These are phyloP conservation scores for Rhytidhysteron rufulum DNA, from an alignment of 2,329 filamentous ascomycete species.

Conservation along the genomic window DNA sequence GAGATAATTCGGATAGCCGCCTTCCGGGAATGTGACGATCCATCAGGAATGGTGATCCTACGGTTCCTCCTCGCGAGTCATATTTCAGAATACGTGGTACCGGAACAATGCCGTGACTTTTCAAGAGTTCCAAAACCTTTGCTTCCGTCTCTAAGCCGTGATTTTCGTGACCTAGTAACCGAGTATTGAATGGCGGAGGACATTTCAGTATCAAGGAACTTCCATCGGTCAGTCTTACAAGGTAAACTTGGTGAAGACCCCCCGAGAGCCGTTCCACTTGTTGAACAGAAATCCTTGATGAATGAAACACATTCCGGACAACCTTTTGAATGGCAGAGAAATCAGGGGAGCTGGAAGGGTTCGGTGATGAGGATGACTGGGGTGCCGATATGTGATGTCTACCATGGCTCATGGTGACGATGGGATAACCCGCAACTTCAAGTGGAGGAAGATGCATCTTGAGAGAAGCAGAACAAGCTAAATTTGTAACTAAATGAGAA, in stretches of 20 bases:
- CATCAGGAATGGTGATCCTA: constrained; percentile 32
- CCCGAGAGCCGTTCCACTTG: constrained; percentile 32
- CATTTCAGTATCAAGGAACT: constrained; percentile 40
- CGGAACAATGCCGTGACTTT: constrained; percentile 31
- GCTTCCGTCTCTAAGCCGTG: constrained; percentile 38
- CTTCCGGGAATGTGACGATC: constrained; percentile 31
- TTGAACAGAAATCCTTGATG: constrained; percentile 27
- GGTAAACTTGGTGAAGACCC: constrained; percentile 39
- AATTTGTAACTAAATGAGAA: too few species aligned
- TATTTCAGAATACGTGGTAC: constrained; percentile 39
- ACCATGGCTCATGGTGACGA: constrained; percentile 33
- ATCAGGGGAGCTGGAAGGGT: constrained; percentile 20
- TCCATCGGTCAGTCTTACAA: constrained; percentile 37
- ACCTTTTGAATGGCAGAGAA: constrained; percentile 32
- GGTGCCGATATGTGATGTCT: constrained; percentile 20
- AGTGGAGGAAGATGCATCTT: constrained; percentile 37
- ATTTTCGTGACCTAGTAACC: constrained; percentile 43
- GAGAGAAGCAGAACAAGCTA: constrained; percentile 10
- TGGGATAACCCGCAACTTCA: constrained; percentile 27
- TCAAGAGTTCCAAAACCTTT: constrained; percentile 34
- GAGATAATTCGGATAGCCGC: constrained; percentile 25
- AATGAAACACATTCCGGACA: constrained; percentile 27
- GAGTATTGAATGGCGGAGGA: constrained; percentile 33
- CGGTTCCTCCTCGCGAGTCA: constrained; percentile 22
- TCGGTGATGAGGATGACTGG: constrained; percentile 21